Base-by-base conservation (phyloP, 2,329 filamentous ascomycete species). In the Fusarium globosum region DNA sequence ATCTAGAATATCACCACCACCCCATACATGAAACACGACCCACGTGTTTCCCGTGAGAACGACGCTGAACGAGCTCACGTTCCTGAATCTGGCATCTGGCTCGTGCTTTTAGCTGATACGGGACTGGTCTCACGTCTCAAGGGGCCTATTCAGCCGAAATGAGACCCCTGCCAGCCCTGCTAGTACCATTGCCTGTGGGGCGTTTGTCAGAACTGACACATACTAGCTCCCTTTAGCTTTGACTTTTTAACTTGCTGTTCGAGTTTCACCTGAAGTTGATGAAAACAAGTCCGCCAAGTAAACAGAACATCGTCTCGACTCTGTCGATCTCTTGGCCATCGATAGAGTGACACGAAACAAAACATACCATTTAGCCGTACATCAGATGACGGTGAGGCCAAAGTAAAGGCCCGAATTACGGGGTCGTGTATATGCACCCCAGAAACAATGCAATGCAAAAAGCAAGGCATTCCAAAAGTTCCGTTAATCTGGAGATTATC, bases 1-100 rank as follows among this genome's bases (percentile, higher is more conserved):
- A 39, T 67, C 62, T 61, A 65, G 62, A 67, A 67, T 39, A 35
- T 67, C 45, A 35, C 41, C n/a, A 36, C 48, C 30, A 33, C 51
- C 7, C 23, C 20, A 56, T 26, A 43, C n/a, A 39, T 67, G 39
- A 67, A 67, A 67, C 62, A 23, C 10, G 14, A 13, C 42, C 65
- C 52, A 60, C 43, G 33, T 64, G 35, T 38, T 38, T 30, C 8
- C 21, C 33, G 6, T 23, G 11, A 23, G 41, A 58, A 42, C 28
- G 38, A 49, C 15, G 11, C 28, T 49, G 28, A 49, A 33, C 46
- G 46, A 49, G 28, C 46, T 49, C 23, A 16, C 8, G 55, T 57
- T 38, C 35, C 41, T 56, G 30, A 30, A 12, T 56, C 13, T 16
- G 52, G 55, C 13, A 35, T 26, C 33, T 58, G 55, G 33, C 30